Evolutionary conservation across 1,284 basidiomycete genomes (phyloP).

Genomic region (Boletus smithii): DNA sequence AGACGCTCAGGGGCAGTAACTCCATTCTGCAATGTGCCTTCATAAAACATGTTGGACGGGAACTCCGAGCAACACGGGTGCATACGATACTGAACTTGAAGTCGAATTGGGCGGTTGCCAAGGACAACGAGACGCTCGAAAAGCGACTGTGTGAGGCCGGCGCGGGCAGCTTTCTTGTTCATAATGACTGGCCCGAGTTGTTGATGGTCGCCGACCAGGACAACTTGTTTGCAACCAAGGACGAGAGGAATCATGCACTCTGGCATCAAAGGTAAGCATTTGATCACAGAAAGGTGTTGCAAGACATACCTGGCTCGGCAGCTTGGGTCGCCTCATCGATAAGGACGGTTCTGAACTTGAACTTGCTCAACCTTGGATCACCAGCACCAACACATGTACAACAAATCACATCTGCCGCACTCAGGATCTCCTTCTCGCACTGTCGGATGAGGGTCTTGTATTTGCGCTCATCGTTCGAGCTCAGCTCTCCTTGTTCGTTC

Average conservation of each 20-base stretch:
- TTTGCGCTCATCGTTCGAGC: constrained; percentile 94
- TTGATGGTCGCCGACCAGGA: constrained; percentile 96
- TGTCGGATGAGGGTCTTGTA: constrained; percentile 94
- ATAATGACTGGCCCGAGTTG: constrained; percentile 99
- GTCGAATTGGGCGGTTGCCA: constrained; percentile 93
- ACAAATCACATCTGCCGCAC: constrained; percentile 96
- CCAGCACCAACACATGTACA: constrained; percentile 98
- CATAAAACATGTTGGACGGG: constrained; percentile 99
- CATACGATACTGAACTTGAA: constrained; percentile 99
- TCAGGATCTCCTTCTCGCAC: constrained; percentile 96
- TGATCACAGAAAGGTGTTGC: constrained; percentile 2
- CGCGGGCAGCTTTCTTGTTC: constrained; percentile 99
- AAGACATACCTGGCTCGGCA: constrained; percentile 83
- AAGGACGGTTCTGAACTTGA: constrained; percentile 97
- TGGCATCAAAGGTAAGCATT: constrained; percentile 32
- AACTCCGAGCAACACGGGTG: constrained; percentile 99
- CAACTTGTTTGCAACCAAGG: constrained; percentile 97
- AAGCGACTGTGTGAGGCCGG: constrained; percentile 94
- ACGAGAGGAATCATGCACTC: constrained; percentile 99
- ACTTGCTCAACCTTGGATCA: constrained; percentile 90
- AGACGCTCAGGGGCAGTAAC: constrained; percentile 97
- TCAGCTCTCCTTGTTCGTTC: constrained; percentile 95
- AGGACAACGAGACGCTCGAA: constrained; percentile 97
- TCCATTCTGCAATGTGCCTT: constrained; percentile 98
- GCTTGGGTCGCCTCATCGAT: constrained; percentile 99